Evolutionary conservation across 305 asterid genomes (phyloP), one percentile per base, ranked within the genome.

Genomic region (Withania somnifera): DNA sequence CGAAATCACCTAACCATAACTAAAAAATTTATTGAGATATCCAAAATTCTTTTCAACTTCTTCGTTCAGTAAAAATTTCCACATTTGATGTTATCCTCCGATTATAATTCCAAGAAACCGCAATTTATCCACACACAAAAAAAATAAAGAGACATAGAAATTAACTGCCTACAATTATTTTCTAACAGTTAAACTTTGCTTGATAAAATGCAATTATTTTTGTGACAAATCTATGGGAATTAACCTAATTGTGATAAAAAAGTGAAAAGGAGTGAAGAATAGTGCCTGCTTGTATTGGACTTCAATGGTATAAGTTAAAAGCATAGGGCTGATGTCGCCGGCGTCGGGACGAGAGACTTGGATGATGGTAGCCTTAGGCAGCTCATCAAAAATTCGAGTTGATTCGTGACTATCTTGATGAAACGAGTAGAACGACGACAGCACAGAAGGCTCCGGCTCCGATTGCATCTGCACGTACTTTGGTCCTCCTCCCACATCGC

Each of bases 271-370:
- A 47, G 42, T 24, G 38, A 54, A 40, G 85, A 77, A 54, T 51
- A 80, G 73, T 68, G 87, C 99, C 97, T 94, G 92, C 82, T 90
- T 95, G 86, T 93, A 94, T 82, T 89, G 93, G 36, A 93, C 86
- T 80, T 93, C 90, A 85, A 95, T 95, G 42, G 98, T 95, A 86
- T 95, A 95, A 78, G 98, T 90, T 51, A 95, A 92, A 83, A 91
- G 94, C 87, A 89, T 86, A 68, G 99, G 99, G 90, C 97, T 95
- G 68, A 95, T 89, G 85, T 95, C 99, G 17, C 93, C 92, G 52
- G 98, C 96, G 82, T 95, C 99, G 11, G 98, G 97, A 17, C 99
- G 94, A 57, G 98, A 95, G 14, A 93, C 97, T 86, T 92, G 94
- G 81, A 95, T 71, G 77, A 95, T 95, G 10, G 86, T 82, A 57